Evolutionary conservation across 805 yeast genomes (phyloP), one percentile per base, ranked within the genome.

Genomic region (Candida ficus): DNA sequence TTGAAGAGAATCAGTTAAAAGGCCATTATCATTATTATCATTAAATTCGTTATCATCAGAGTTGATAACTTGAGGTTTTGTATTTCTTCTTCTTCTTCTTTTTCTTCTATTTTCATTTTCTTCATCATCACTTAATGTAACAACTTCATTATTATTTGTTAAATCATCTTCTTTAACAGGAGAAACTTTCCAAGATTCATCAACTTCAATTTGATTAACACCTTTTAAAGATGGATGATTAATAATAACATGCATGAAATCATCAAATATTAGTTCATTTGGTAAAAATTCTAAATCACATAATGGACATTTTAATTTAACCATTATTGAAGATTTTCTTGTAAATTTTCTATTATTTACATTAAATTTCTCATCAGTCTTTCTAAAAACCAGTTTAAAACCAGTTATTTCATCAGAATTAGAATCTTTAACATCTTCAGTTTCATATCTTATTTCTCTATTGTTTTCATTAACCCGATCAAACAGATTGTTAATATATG

Each of bases 171-270:
- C 38, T 11, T 10, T 23, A 1, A 39, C 32, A 2, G 42, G 42
- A 3, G 17, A 35, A 1, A 39, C 32, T 17, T 14, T 7, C 42
- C 34, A 35, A 21, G 23, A 14, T 16, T 35, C 42, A 29, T 30
- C 35, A 3, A 34, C 22, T 23, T 37, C 35, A 29, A 30, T 14
- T 16, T 14, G 21, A n/a, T 29, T 25, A 12, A 34, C 35, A 9
- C 23, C 19, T 17, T 39, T 10, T 7, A 34, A 26, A 8, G 19
- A 25, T 7, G 42, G 42, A 35, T 39, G 38, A 16, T 30, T 39
- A n/a, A 39, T 11, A 7, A 39, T 14, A 9, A 39, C 22, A 26
- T 39, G 25, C 38, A 39, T 39, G 8, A 39, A 39, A 27, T 39
- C 42, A 34, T 39, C 42, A 30, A 39, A 39, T 4, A 39, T 7